Conservation (phyloP, 352 stramenopile species). For the Blastocystis sp. region DNA sequence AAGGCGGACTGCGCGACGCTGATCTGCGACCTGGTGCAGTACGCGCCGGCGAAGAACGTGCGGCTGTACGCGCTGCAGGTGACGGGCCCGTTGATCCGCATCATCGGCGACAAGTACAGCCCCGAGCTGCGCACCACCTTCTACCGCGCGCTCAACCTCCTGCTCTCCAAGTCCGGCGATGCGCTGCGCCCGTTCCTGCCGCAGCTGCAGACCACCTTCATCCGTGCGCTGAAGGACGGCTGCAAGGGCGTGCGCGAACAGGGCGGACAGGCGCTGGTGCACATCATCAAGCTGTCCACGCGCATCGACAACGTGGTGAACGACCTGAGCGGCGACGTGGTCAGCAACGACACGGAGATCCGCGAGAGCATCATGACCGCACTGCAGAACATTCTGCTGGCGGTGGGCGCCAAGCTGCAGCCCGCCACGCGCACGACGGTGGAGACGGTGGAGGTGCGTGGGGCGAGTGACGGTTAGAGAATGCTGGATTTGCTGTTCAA, state of each 20-base stretch:
- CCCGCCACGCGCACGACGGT: constrained; percentile 26
- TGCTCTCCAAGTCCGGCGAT: constrained; percentile 90
- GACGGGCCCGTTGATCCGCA: constrained; percentile 92
- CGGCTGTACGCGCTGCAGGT: constrained; percentile 90
- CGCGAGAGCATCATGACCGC: constrained; percentile 42
- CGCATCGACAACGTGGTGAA: constrained; percentile 90
- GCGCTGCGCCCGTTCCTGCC: constrained; percentile 97
- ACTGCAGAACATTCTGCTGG: constrained; percentile 16
- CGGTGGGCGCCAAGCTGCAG: constrained; percentile 23
- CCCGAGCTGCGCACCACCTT: constrained; percentile 95
- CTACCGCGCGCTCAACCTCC: constrained; percentile 89
- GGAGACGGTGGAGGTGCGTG: not conserved
- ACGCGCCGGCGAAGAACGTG: constrained; percentile 59
- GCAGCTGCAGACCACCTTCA: constrained; percentile 98
- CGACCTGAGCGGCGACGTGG: constrained; percentile 77
- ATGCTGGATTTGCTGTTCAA: constrained; percentile 42
- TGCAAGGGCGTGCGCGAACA: constrained; percentile 84
- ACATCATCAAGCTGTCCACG: constrained; percentile 87
- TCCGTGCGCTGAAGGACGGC: constrained; percentile 88
- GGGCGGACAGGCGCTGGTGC: constrained; percentile 84
- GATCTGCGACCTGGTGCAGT: constrained; percentile 65
- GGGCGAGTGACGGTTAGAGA: constrained; percentile 26
- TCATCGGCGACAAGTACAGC: constrained; percentile 96
- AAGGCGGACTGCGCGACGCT: constrained; percentile 56
- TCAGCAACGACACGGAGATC: constrained; percentile 24